A percentile compares a stretch with the other conserved stretches of the same genome.
phyloP scores from a whole-genome alignment of 108 stramenopile species.

The Poteriospumella lacustris region DNA sequence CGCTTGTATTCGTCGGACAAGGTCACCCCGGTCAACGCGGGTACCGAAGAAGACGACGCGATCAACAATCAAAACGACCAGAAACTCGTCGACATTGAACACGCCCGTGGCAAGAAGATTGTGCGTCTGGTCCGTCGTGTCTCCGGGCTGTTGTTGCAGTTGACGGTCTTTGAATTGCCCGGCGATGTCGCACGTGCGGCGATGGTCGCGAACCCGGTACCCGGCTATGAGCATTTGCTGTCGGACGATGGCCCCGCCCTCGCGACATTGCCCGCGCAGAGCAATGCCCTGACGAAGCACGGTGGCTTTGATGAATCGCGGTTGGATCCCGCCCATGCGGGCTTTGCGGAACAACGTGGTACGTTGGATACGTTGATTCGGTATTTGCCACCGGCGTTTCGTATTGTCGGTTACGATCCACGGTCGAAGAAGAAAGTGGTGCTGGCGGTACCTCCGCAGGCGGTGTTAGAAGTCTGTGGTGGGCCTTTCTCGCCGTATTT shows the following conservation, averaged over 20 bases:
- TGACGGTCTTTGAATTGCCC: constrained; percentile 18
- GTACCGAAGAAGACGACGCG: not conserved
- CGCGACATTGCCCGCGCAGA: not conserved
- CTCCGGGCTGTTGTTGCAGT: constrained; percentile 12
- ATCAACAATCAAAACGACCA: not conserved
- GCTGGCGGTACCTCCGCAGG: not conserved
- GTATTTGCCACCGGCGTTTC: not conserved
- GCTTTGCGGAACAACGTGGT: not conserved
- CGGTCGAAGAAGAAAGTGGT: constrained; percentile 13
- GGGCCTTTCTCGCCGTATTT: constrained; percentile 20
- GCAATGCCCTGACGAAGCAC: not conserved
- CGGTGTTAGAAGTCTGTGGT: constrained; percentile 13
- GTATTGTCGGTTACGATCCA: constrained; percentile 26
- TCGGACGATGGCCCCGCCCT: not conserved
- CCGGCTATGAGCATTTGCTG: not conserved
- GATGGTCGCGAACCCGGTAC: not conserved
- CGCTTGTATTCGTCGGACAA: constrained; percentile 10
- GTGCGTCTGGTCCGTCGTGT: constrained; percentile 22
- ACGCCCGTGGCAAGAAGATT: constrained; percentile 26
- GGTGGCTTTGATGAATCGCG: not conserved
- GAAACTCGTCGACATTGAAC: constrained; percentile 4
- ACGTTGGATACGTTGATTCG: not conserved
- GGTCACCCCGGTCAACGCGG: constrained; percentile 16
- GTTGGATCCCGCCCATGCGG: too few relatives aligned
- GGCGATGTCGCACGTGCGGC: not conserved